Percentiles rank a stretch among this genome's conserved stretches.
These are phyloP conservation scores for Lactifluus volemus DNA, from an alignment of 768 basidiomycete genomes.

Conservation along the genomic window DNA sequence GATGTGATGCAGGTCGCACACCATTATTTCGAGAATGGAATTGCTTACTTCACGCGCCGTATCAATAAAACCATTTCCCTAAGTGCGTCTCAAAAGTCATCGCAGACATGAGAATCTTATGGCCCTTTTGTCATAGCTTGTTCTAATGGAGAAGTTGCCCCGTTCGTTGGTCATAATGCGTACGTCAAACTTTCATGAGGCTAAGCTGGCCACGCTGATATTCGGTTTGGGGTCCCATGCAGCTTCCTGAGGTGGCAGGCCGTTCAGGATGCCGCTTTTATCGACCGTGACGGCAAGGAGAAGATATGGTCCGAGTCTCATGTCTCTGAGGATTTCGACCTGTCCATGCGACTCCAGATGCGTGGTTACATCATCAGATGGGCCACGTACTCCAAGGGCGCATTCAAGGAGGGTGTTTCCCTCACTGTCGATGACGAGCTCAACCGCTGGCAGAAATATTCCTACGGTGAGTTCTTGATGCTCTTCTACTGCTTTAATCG, in stretches of 20 bases:
- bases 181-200: not conserved
- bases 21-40: conserved; percentile 43
- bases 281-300: conserved; percentile 41
- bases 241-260: conserved; percentile 48
- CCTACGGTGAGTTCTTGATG: conserved; percentile 44
- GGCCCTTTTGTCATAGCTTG: conserved; percentile 21
- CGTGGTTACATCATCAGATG: conserved; percentile 44
- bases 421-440: conserved; percentile 86
- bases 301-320: conserved; percentile 62
- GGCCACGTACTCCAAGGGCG: conserved; percentile 80
- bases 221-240: too few relatives aligned
- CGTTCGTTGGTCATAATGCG: conserved; percentile 42
- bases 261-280: conserved; percentile 44
- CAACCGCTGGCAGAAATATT: conserved; percentile 88
- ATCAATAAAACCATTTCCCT: conserved; percentile 39
- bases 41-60: conserved; percentile 41
- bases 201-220: not conserved
- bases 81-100: conserved; percentile 18
- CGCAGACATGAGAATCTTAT: not conserved
- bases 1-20: conserved; percentile 50
- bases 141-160: conserved; percentile 36
- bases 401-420: conserved; percentile 88
- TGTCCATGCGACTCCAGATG: conserved; percentile 56
- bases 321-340: conserved; percentile 64
- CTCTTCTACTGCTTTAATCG: not conserved